A percentile compares a stretch with the other conserved stretches of the same genome.
Evolutionary conservation across 2,329 filamentous ascomycete genomes (phyloP).

Genomic region (Elsinoe australis): DNA sequence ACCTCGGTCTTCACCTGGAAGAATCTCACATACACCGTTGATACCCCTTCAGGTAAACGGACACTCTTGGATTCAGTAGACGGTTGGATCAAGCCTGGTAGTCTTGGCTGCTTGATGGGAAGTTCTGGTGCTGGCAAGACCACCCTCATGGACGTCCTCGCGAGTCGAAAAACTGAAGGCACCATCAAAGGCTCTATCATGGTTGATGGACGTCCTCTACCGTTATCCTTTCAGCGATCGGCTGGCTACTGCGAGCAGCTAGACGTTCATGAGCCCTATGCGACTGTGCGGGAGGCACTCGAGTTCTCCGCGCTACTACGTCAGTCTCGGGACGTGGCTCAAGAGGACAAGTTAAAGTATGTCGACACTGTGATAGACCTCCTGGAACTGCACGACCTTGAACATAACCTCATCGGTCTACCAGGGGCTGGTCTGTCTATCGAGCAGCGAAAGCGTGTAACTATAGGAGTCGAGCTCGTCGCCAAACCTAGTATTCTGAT

Average conservation of each 20-base stretch:
- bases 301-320: slow-evolving; percentile 59
- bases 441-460: slow-evolving; percentile 51
- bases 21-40: slow-evolving; percentile 69
- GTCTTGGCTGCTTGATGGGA: slow-evolving; percentile 73
- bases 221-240: slow-evolving; percentile 44
- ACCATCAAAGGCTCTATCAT: slow-evolving; percentile 40
- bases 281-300: slow-evolving; percentile 59
- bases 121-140: slow-evolving; percentile 54
- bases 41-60: slow-evolving; percentile 38
- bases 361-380: slow-evolving; percentile 56
- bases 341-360: slow-evolving; percentile 58
- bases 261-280: slow-evolving; percentile 59
- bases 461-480: slow-evolving; percentile 51
- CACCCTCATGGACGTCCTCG: slow-evolving; percentile 34
- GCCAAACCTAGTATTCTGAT: slow-evolving; percentile 53
- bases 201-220: slow-evolving; percentile 36
- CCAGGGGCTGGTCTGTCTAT: slow-evolving; percentile 47
- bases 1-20: slow-evolving; percentile 64
- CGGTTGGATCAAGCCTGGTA: slow-evolving; percentile 69
- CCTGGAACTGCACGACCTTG: slow-evolving; percentile 60
- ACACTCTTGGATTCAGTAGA: slow-evolving; percentile 52
- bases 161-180: slow-evolving; percentile 40
- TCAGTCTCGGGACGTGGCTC: slow-evolving; percentile 50
- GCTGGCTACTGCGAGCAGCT: slow-evolving; percentile 55
- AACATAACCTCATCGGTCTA: slow-evolving; percentile 56